Evolutionary conservation across 1,284 basidiomycete genomes (phyloP).

Genomic region (Tylopilus microsporus): DNA sequence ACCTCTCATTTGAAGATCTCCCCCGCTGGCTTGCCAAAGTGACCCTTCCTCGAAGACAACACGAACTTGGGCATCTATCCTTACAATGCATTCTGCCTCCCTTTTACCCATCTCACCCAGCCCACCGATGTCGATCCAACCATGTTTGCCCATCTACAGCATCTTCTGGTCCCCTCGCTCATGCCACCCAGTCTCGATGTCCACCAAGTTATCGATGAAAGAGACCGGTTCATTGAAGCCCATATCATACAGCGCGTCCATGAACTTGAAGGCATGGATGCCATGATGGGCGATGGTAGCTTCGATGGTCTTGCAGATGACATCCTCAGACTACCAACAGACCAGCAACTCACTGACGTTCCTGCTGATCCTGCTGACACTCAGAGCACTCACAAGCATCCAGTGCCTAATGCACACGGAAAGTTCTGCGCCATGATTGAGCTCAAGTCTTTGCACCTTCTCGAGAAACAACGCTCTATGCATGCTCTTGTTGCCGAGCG

Average conservation of each 20-base stretch:
- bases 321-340: constrained; percentile 34
- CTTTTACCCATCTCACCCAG: constrained; percentile 72
- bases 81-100: constrained; percentile 91
- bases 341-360: constrained; percentile 39
- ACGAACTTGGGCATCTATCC: constrained; percentile 82
- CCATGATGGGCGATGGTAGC: constrained; percentile 76
- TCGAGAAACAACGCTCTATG: constrained; percentile 85
- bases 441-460: constrained; percentile 85
- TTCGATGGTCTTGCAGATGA: constrained; percentile 58
- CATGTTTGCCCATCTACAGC: constrained; percentile 69
- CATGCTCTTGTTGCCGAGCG: constrained; percentile 85
- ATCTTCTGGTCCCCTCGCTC: constrained; percentile 81
- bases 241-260: constrained; percentile 85
- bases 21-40: constrained; percentile 53
- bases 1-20: no score
- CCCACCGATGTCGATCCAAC: constrained; percentile 55
- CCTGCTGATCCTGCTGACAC: neutral
- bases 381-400: constrained; percentile 33
- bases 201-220: constrained; percentile 84
- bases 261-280: constrained; percentile 81
- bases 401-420: constrained; percentile 59
- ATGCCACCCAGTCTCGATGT: constrained; percentile 94
- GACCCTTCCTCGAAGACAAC: constrained; percentile 76
- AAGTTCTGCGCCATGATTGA: constrained; percentile 92
- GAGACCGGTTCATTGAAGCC: constrained; percentile 87